phyloP scores from a whole-genome alignment of 1,139 yeast genomes.

The Geotrichum restrictum region DNA sequence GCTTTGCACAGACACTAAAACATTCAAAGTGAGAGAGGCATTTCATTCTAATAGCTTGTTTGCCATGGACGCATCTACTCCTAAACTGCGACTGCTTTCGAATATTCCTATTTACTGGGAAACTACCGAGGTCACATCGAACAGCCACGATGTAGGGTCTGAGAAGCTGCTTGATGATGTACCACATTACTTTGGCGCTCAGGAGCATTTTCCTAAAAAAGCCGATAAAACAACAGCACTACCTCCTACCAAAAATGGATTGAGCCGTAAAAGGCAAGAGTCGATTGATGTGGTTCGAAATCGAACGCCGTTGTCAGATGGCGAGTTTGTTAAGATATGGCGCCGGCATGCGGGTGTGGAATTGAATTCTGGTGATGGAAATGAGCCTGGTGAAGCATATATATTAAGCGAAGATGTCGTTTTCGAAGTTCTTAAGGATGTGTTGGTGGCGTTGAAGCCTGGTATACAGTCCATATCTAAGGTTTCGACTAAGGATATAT shows the following conservation, averaged over 20 bases:
- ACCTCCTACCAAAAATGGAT: background rate
- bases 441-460: conserved; percentile 39
- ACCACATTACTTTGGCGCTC: conserved; percentile 47
- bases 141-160: conserved; percentile 40
- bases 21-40: conserved; percentile 70
- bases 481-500: conserved; percentile 33
- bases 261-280: conserved; percentile 13
- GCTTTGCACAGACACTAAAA: conserved; percentile 54
- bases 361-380: conserved; percentile 32
- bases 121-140: conserved; percentile 35
- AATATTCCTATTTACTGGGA: conserved; percentile 46
- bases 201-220: conserved; percentile 10
- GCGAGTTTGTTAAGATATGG: conserved; percentile 56
- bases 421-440: conserved; percentile 41
- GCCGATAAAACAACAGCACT: background rate
- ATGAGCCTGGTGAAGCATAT: conserved; percentile 37
- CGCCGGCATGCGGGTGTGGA: conserved; percentile 54
- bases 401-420: conserved; percentile 41
- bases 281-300: conserved; percentile 44
- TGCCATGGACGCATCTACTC: conserved; percentile 32
- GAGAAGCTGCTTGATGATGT: conserved; percentile 37
- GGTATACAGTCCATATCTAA: conserved; percentile 20
- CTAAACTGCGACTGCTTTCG: conserved; percentile 34
- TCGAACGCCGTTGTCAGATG: conserved; percentile 53
- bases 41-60: conserved; percentile 82